Evolutionary conservation across 2,329 filamentous ascomycete genomes (phyloP), one percentile per base, ranked within the genome.

Genomic region (Didymella arachidicola): DNA sequence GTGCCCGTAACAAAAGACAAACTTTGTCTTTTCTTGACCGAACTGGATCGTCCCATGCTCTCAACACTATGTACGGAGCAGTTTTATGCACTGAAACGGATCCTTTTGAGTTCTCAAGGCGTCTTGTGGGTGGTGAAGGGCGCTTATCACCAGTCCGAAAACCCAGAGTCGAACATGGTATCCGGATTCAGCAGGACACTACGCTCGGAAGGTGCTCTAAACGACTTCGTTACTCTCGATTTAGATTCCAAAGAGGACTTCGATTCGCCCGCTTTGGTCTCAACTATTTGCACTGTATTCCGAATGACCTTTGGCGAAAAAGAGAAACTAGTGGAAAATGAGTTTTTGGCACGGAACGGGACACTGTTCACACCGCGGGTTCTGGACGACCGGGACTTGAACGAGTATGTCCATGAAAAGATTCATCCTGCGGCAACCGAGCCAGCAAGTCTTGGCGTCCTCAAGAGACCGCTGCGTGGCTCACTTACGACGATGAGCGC

Each of bases 391-490:
- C 44, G 56, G 0, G 48, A 45, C 14, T 49, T 69, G 60, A 72
- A 72, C 41, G 55, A 65, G 8, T 71, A 66, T 32, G 65, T 72
- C 1, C 53, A 71, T 48, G 57, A 65, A 16, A 59, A 64, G 42
- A 47, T 60, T 7, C 43, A 63, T 26, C 69, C 70, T n/a, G 55
- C 71, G 12, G 39, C 61, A 2, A 60, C 57, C 16, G 65, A 68
- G 34, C 53, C 56, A 4, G 55, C 65, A 16, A 39, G 45, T 4
- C 69, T 71, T 34, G 52, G 30, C 25, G 55, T 61, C 34, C 41
- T 30, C 2, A 29, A 44, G 7, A 55, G 71, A 12, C 55, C 68
- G 18, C 41, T 72, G 1, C 58, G 58, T 42, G 61, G 57, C 16
- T 34, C 44, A 2, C 49, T 71, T 10, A 8, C 52, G 5, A 63